Evolutionary conservation across 257 asterid genomes (phyloP).

Genomic region (Capsicum baccatum): DNA sequence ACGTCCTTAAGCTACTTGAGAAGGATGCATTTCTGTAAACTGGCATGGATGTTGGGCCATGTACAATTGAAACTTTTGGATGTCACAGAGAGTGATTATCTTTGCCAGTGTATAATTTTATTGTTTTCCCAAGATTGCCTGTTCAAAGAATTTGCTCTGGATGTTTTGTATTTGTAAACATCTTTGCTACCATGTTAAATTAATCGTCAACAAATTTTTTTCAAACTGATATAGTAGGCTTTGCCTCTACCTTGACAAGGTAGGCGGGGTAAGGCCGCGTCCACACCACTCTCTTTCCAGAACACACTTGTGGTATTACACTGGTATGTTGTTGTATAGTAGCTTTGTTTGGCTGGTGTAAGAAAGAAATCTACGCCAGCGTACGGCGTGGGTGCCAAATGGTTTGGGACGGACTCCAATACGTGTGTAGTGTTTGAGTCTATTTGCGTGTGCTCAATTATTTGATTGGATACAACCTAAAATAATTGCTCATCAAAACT

Average conservation of each 20-base stretch:
- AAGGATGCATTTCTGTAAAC: slow-evolving; percentile 88
- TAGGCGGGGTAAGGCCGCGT: not conserved
- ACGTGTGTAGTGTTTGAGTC: not conserved
- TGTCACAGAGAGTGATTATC: slow-evolving; percentile 36
- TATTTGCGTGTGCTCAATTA: not conserved
- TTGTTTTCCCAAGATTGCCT: slow-evolving; percentile 30
- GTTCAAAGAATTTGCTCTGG: slow-evolving; percentile 15
- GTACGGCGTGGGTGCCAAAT: not conserved
- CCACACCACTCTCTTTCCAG: not conserved
- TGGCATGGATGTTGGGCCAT: slow-evolving; percentile 16
- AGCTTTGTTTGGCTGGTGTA: not conserved
- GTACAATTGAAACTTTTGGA: slow-evolving; percentile 36
- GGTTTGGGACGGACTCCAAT: not conserved
- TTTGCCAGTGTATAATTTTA: slow-evolving; percentile 44
- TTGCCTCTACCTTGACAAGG: not conserved
- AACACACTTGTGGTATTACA: not conserved
- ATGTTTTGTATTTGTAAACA: slow-evolving; percentile 30
- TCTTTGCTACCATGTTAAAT: slow-evolving; percentile 13
- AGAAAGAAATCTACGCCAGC: not conserved
- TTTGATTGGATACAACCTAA: too few species aligned
- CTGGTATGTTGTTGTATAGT: not conserved
- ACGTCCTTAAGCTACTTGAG: slow-evolving; percentile 86
- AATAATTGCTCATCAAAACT: not conserved
- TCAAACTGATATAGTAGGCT: not conserved
- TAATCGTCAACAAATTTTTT: not conserved